A percentile compares a stretch with the other conserved stretches of the same genome.
These are phyloP conservation scores for Trifolium pratense DNA, from an alignment of 306 rosid species.

Conservation along the genomic window DNA sequence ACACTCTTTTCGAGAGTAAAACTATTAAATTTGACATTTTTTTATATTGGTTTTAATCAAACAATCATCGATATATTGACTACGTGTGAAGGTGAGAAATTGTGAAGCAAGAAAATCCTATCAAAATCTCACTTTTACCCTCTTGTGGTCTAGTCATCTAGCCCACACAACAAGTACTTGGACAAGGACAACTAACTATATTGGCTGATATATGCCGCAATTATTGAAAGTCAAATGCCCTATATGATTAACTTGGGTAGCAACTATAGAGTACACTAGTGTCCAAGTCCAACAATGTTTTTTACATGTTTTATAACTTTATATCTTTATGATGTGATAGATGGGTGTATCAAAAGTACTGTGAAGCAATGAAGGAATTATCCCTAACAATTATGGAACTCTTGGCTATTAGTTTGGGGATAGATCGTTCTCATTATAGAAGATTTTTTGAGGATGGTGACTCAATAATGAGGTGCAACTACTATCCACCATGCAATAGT, in stretches of 20 bases:
- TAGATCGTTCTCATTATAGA: conserved; percentile 54
- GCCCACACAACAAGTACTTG: background rate
- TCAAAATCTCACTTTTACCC: conserved; percentile 21
- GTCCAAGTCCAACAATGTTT: background rate
- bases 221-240: conserved; percentile 1
- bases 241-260: no score
- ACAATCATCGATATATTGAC: no score
- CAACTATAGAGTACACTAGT: background rate
- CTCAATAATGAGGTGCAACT: conserved; percentile 82
- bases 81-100: background rate
- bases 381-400: conserved; percentile 67
- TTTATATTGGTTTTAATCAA: no score
- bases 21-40: no score
- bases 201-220: background rate
- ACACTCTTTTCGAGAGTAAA: no score
- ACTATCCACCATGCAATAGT: conserved; percentile 70
- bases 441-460: conserved; percentile 66
- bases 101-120: background rate
- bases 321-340: conserved; percentile 31
- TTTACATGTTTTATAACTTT: background rate
- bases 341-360: conserved; percentile 67
- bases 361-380: conserved; percentile 67
- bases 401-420: conserved; percentile 66
- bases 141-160: conserved; percentile 6
- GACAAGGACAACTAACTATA: conserved; percentile 5